Conservation (phyloP, 805 yeast species). For the Debaryomyces maramus region DNA sequence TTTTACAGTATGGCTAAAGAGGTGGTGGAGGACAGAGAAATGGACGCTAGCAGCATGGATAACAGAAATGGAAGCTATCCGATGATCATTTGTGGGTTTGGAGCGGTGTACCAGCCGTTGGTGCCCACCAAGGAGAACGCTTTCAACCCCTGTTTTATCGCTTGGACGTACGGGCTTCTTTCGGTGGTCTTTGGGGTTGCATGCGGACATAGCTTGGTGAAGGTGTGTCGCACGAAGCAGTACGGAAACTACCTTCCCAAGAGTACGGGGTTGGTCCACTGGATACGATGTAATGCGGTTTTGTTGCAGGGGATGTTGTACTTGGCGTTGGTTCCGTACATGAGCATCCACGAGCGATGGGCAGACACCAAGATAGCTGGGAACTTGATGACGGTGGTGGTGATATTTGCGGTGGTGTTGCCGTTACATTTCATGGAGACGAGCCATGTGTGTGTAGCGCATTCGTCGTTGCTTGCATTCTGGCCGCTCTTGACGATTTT, state of each 20-base stretch:
- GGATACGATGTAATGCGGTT: slow-evolving; percentile 20
- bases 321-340: slow-evolving; percentile 12
- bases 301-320: slow-evolving; percentile 16
- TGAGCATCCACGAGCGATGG: slow-evolving; percentile 23
- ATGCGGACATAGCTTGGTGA: slow-evolving; percentile 1
- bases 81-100: slow-evolving; percentile 10
- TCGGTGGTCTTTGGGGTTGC: slow-evolving; percentile 6
- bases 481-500: slow-evolving; percentile 28
- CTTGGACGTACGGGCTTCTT: slow-evolving; percentile 13
- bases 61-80: slow-evolving; percentile 1
- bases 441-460: slow-evolving; percentile 18
- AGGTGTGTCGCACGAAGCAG: background rate
- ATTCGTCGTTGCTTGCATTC: slow-evolving; percentile 23
- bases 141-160: slow-evolving; percentile 35
- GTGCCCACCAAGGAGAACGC: slow-evolving; percentile 29
- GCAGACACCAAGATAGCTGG: slow-evolving; percentile 21
- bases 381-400: slow-evolving; percentile 10
- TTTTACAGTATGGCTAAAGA: too few species aligned
- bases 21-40: background rate
- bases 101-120: slow-evolving; percentile 18
- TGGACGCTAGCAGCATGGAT: background rate
- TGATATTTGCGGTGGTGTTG: slow-evolving; percentile 13
- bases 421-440: slow-evolving; percentile 32
- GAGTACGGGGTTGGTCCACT: slow-evolving; percentile 26
- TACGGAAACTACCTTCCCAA: slow-evolving; percentile 21